These are phyloP conservation scores for Lactarius hatsudake DNA, from an alignment of 768 basidiomycete species.

Conservation along the genomic window DNA sequence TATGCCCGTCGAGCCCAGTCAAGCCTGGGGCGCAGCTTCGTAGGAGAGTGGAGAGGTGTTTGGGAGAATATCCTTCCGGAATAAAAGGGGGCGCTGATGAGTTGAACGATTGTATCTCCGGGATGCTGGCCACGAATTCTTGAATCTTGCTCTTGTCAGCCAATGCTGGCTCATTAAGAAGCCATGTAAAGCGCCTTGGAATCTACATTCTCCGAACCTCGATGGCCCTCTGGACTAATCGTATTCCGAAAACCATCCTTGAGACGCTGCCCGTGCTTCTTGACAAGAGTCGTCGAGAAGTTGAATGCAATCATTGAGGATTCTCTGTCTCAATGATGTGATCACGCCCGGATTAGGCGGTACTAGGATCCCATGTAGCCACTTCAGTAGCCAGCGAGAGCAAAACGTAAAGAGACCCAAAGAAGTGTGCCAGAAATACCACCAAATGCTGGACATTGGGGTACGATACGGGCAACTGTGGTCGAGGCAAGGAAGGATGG, in stretches of 20 bases:
- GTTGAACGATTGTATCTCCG: conserved; percentile 1
- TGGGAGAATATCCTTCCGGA: conserved; percentile 2
- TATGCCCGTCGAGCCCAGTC: conserved; percentile 2
- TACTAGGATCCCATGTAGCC: conserved; percentile 10
- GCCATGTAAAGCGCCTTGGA: conserved; percentile 9
- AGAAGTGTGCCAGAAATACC: conserved; percentile 7
- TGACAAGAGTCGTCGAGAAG: neutral
- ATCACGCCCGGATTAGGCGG: conserved; percentile 10
- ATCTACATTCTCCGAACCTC: conserved; percentile 1
- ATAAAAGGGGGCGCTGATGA: conserved; percentile 1
- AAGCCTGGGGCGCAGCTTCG: conserved; percentile 11
- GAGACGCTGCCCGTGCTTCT: neutral
- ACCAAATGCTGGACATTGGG: conserved; percentile 16
- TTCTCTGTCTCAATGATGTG: neutral
- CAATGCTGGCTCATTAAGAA: conserved; percentile 5
- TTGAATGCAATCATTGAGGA: conserved; percentile 5
- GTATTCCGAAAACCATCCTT: conserved; percentile 6
- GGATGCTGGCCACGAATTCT: neutral
- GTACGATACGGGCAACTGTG: conserved; percentile 28
- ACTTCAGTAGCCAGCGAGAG: conserved; percentile 5
- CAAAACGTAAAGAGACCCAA: neutral
- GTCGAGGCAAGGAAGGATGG: conserved; percentile 23
- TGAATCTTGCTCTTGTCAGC: conserved; percentile 14
- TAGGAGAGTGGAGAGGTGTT: conserved; percentile 12
- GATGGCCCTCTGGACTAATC: conserved; percentile 1